A percentile compares a stretch with the other conserved stretches of the same genome.
Evolutionary conservation across 768 basidiomycete genomes (phyloP).

Genomic region (Boletus tylopilopsis): DNA sequence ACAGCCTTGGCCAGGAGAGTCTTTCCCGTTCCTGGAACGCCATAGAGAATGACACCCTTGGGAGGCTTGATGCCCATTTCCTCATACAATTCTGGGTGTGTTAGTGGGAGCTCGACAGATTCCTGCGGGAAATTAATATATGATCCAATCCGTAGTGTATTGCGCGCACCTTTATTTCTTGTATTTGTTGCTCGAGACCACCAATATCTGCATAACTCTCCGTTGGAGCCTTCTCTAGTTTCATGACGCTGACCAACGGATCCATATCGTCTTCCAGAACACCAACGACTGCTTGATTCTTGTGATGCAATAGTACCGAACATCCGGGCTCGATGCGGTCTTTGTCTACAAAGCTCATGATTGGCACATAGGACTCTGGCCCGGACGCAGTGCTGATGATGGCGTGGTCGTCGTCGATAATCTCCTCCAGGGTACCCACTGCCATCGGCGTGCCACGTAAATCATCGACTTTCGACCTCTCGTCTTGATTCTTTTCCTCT

Average conservation of each 20-base stretch:
- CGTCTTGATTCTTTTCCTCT: slow-evolving; percentile 96
- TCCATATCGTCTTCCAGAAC: slow-evolving; percentile 94
- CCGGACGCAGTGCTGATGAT: slow-evolving; percentile 94
- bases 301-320: slow-evolving; percentile 92
- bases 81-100: slow-evolving; percentile 97
- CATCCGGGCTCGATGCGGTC: slow-evolving; percentile 96
- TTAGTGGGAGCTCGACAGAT: slow-evolving; percentile 95
- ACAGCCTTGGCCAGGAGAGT: slow-evolving; percentile 97
- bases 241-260: slow-evolving; percentile 97
- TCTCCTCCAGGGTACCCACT: slow-evolving; percentile 97
- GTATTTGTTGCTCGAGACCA: slow-evolving; percentile 94
- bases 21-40: slow-evolving; percentile 98
- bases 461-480: slow-evolving; percentile 90
- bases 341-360: slow-evolving; percentile 98
- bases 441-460: slow-evolving; percentile 94
- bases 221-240: slow-evolving; percentile 97
- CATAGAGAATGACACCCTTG: slow-evolving; percentile 98
- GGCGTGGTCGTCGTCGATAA: slow-evolving; percentile 98
- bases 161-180: slow-evolving; percentile 89
- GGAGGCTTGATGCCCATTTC: slow-evolving; percentile 99
- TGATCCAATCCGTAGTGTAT: background rate
- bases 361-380: slow-evolving; percentile 95
- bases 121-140: slow-evolving; percentile 48
- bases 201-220: slow-evolving; percentile 99
- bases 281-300: slow-evolving; percentile 91